A percentile compares a stretch with the other conserved stretches of the same genome.
Evolutionary conservation across 2,329 filamentous ascomycete genomes (phyloP).

Genomic region (Arthroderma sp.): DNA sequence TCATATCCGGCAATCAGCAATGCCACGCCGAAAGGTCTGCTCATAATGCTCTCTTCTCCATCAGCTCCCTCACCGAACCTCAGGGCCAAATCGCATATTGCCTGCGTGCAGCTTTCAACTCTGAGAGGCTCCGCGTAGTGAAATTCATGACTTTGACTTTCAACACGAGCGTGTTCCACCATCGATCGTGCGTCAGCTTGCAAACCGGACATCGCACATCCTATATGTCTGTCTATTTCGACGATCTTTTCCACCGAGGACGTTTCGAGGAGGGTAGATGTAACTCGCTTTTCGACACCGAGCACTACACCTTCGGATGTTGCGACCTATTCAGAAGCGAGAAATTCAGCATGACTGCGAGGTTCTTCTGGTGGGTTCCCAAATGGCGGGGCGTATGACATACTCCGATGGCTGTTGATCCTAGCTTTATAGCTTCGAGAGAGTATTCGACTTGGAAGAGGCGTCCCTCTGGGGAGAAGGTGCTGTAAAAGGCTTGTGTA

Average conservation of each 20-base stretch:
- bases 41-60: conserved; percentile 98
- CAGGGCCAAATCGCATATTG: conserved; percentile 92
- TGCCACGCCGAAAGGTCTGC: conserved; percentile 88
- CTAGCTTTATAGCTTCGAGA: conserved; percentile 98
- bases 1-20: conserved; percentile 93
- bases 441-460: conserved; percentile 99
- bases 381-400: conserved; percentile 14
- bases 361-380: too few species aligned
- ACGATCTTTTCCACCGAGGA: conserved; percentile 99
- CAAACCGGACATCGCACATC: conserved; percentile 95
- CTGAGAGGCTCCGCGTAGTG: conserved; percentile 92
- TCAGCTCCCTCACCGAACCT: conserved; percentile 95
- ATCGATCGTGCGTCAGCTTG: conserved; percentile 96
- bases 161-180: conserved; percentile 95
- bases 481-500: conserved; percentile 43
- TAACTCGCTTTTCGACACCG: conserved; percentile 97
- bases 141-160: conserved; percentile 93
- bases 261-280: conserved; percentile 90
- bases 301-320: conserved; percentile 92
- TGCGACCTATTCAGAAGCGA: conserved; percentile 46
- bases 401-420: conserved; percentile 92
- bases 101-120: conserved; percentile 96
- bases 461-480: conserved; percentile 98
- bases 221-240: conserved; percentile 97
- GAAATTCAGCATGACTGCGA: background rate